Conservation (phyloP, 108 stramenopile genomes). For the Skeletonema marinoi region DNA sequence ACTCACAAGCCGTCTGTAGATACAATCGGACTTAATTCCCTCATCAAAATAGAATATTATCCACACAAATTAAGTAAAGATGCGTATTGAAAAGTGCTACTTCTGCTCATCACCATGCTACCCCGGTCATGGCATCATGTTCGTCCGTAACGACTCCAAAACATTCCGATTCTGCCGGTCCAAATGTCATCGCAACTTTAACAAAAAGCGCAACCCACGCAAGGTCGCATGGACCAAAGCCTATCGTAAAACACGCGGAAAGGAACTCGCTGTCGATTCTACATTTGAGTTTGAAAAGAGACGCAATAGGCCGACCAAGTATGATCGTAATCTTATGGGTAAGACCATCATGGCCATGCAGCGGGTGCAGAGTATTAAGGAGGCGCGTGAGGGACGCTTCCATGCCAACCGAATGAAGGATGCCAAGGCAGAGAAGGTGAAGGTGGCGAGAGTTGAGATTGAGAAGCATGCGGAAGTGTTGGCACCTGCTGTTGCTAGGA, state of each 20-base stretch:
- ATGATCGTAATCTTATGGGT: slow-evolving; percentile 96
- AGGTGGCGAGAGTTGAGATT: slow-evolving; percentile 89
- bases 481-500: slow-evolving; percentile 85
- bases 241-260: slow-evolving; percentile 94
- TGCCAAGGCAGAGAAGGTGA: slow-evolving; percentile 84
- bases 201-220: slow-evolving; percentile 98
- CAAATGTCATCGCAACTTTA: slow-evolving; percentile 99
- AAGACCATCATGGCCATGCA: slow-evolving; percentile 98
- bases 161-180: slow-evolving; percentile 99
- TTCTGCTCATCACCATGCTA: slow-evolving; percentile 98
- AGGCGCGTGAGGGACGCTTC: slow-evolving; percentile 77
- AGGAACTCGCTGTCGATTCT: slow-evolving; percentile 95
- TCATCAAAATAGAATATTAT: background rate
- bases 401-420: slow-evolving; percentile 91
- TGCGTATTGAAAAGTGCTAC: slow-evolving; percentile 98
- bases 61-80: slow-evolving; percentile 31
- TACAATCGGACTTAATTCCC: background rate
- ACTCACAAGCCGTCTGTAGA: background rate
- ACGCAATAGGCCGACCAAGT: slow-evolving; percentile 97
- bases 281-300: slow-evolving; percentile 99
- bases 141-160: slow-evolving; percentile 99
- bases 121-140: slow-evolving; percentile 98
- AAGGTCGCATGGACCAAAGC: slow-evolving; percentile 99
- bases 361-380: slow-evolving; percentile 90
- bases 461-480: slow-evolving; percentile 87